Conservation (phyloP, 352 stramenopile species). For the Phytopythium aichiense region DNA sequence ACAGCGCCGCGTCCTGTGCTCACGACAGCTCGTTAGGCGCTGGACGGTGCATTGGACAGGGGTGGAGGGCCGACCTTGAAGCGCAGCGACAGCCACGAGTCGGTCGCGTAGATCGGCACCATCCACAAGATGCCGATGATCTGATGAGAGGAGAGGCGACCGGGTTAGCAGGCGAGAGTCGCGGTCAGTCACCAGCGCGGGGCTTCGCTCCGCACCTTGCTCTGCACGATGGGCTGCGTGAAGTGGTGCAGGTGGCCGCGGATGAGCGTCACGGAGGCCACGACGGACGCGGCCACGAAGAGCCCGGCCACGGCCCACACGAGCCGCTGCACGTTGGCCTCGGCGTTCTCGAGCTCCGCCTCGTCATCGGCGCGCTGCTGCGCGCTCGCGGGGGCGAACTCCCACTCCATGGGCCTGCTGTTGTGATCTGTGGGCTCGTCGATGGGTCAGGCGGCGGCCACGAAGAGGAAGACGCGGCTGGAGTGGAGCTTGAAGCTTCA, state of each 20-base stretch:
- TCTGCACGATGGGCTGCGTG: constrained; percentile 91
- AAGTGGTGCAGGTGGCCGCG: constrained; percentile 90
- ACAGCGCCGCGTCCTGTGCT: constrained; percentile 65
- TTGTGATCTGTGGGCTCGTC: neutral
- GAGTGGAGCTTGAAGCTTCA: constrained; percentile 1
- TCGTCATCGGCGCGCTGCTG: constrained; percentile 7
- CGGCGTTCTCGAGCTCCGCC: constrained; percentile 17
- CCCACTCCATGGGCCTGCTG: constrained; percentile 6
- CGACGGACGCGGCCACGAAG: constrained; percentile 85
- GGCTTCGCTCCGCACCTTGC: constrained; percentile 70
- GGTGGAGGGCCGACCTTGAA: constrained; percentile 76
- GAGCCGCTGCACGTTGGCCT: constrained; percentile 58
- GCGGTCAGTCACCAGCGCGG: neutral
- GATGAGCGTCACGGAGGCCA: constrained; percentile 91
- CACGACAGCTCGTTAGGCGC: neutral
- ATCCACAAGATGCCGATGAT: constrained; percentile 98
- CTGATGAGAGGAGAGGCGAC: constrained; percentile 28
- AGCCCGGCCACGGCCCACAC: constrained; percentile 87
- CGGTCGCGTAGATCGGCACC: constrained; percentile 97
- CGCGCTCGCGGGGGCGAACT: constrained; percentile 2
- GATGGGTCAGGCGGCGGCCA: neutral
- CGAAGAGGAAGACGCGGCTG: neutral
- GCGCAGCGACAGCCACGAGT: constrained; percentile 96
- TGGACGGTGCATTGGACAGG: neutral
- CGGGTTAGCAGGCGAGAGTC: no score